Evolutionary conservation across 805 yeast genomes (phyloP).

Genomic region (Spathaspora arborariae): DNA sequence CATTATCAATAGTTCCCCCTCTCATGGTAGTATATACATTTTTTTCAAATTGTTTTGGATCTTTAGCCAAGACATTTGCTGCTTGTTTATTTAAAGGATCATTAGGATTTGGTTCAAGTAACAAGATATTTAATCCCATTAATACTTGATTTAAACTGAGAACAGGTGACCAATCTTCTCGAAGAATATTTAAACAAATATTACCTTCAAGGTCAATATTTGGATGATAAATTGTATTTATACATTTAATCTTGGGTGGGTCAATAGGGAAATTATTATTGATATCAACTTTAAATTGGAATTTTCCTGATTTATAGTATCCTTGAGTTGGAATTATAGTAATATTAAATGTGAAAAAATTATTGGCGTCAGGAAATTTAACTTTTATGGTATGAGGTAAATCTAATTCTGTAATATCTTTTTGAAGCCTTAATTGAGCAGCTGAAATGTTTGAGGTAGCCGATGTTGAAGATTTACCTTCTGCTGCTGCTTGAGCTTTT

Average conservation of each 20-base stretch:
- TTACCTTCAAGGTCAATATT: conserved; percentile 89
- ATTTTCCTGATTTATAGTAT: conserved; percentile 62
- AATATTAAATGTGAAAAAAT: conserved; percentile 61
- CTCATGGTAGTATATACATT: conserved; percentile 63
- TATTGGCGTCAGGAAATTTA: conserved; percentile 47
- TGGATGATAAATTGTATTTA: conserved; percentile 81
- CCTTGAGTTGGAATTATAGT: conserved; percentile 68
- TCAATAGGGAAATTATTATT: conserved; percentile 82
- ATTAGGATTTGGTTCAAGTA: conserved; percentile 84
- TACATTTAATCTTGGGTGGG: conserved; percentile 80
- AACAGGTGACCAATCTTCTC: conserved; percentile 98
- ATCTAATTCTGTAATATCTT: conserved; percentile 68
- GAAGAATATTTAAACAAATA: conserved; percentile 81
- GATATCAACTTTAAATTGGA: conserved; percentile 63
- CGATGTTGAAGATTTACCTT: conserved; percentile 12
- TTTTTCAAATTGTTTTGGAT: conserved; percentile 42
- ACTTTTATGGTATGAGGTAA: conserved; percentile 56
- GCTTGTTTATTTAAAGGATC: conserved; percentile 95
- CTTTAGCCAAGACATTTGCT: conserved; percentile 50
- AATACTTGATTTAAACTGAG: conserved; percentile 75
- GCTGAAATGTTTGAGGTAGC: conserved; percentile 31
- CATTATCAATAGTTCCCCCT: conserved; percentile 63
- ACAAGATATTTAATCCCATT: conserved; percentile 80
- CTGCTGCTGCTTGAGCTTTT: conserved; percentile 27
- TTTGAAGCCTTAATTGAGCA: conserved; percentile 74